Percentiles rank a stretch among this genome's conserved stretches.
Evolutionary conservation across 495 filamentous ascomycete species (phyloP).

Genomic region (Podospora tetraspora): DNA sequence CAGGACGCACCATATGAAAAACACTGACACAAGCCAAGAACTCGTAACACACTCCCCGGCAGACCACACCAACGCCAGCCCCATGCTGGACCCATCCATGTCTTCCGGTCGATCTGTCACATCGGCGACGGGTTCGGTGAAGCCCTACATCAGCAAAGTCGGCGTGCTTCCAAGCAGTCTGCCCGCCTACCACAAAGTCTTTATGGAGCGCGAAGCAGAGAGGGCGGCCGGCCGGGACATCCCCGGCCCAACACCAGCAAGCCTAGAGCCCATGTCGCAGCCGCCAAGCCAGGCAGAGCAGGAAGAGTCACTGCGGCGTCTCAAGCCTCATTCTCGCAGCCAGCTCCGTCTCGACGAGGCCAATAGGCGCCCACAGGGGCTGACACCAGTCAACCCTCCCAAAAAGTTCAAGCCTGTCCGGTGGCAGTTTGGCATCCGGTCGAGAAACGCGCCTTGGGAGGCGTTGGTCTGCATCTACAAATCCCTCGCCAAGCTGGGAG

Average conservation of each 20-base stretch:
- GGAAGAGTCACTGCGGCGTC: conserved; percentile 64
- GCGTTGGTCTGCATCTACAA: conserved; percentile 92
- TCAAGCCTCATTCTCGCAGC: conserved; percentile 72
- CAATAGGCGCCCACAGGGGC: conserved; percentile 61
- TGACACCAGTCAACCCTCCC: conserved; percentile 52
- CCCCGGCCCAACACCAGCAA: conserved; percentile 33
- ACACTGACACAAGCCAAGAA: conserved; percentile 22
- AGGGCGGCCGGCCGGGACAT: conserved; percentile 36
- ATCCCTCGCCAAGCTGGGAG: conserved; percentile 78
- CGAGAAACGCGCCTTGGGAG: conserved; percentile 86
- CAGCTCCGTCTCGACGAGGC: conserved; percentile 54
- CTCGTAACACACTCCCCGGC: conserved; percentile 11
- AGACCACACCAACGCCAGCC: conserved; percentile 27
- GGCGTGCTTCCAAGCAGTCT: conserved; percentile 85
- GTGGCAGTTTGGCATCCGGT: conserved; percentile 97
- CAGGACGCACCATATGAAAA: neutral
- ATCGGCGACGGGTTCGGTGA: conserved; percentile 40
- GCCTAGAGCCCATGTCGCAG: conserved; percentile 46
- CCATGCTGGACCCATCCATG: conserved; percentile 32
- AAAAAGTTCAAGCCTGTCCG: conserved; percentile 69
- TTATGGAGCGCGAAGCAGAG: conserved; percentile 67
- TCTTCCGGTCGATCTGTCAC: conserved; percentile 42
- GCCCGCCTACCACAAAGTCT: conserved; percentile 81
- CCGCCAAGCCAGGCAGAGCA: conserved; percentile 65
- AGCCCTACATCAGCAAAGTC: conserved; percentile 69